Percentiles rank a stretch among this genome's conserved stretches.
phyloP scores from a whole-genome alignment of 2,329 filamentous ascomycete genomes.

The Chaetomium sp. region DNA sequence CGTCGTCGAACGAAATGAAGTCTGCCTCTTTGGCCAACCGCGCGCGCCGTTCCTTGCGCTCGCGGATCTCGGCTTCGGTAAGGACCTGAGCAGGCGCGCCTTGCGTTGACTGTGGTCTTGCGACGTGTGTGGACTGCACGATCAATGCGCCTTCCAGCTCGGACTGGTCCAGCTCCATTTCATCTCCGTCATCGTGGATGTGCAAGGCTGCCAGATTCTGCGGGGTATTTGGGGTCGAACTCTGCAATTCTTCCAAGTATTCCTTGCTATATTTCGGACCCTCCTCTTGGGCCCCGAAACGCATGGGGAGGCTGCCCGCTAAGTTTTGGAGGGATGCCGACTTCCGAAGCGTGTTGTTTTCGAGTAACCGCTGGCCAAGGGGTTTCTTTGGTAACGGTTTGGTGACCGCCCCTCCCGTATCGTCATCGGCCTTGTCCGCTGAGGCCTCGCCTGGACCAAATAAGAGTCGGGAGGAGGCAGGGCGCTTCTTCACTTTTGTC shows the following conservation, averaged over 20 bases:
- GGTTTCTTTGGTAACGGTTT: constrained; percentile 54
- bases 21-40: constrained; percentile 71
- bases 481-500: constrained; percentile 69
- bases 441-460: constrained; percentile 67
- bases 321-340: constrained; percentile 50
- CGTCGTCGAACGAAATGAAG: constrained; percentile 66
- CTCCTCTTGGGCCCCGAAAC: constrained; percentile 62
- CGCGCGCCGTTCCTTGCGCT: constrained; percentile 88
- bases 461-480: constrained; percentile 66
- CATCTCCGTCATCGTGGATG: constrained; percentile 48
- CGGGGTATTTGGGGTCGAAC: constrained; percentile 81
- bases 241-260: constrained; percentile 81
- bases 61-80: constrained; percentile 80
- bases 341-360: constrained; percentile 47
- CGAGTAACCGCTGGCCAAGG: constrained; percentile 40
- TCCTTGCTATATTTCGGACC: constrained; percentile 83
- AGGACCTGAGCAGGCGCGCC: constrained; percentile 58
- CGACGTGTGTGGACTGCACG: constrained; percentile 53
- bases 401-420: background rate
- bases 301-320: constrained; percentile 55
- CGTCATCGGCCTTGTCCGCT: constrained; percentile 52
- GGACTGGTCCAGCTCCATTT: constrained; percentile 59
- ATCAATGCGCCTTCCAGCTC: constrained; percentile 67
- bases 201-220: constrained; percentile 57
- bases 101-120: constrained; percentile 35